These are phyloP conservation scores for Coccomyxa sp. DNA, from an alignment of 139 green algal genomes.

Conservation along the genomic window DNA sequence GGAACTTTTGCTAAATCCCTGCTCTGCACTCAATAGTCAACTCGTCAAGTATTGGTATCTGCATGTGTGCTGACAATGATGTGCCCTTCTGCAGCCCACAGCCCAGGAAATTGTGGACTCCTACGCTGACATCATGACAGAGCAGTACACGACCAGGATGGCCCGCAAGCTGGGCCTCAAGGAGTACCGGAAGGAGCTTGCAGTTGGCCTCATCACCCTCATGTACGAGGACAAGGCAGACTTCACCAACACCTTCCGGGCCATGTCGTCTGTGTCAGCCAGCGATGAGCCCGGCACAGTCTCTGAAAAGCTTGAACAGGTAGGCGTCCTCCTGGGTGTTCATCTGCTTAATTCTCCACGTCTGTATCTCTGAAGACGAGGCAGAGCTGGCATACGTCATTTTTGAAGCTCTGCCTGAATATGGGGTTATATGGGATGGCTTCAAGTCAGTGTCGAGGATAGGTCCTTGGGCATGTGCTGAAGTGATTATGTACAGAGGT, in stretches of 20 bases:
- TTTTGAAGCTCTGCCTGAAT: too few relatives aligned
- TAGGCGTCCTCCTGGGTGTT: too few relatives aligned
- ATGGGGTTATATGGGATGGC: too few relatives aligned
- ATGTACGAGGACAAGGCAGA: conserved; percentile 64
- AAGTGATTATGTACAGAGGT: too few relatives aligned
- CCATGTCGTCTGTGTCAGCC: conserved; percentile 33
- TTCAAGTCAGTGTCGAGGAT: not conserved
- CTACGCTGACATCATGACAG: conserved; percentile 46
- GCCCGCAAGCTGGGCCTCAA: conserved; percentile 68
- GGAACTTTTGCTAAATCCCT: too few relatives aligned
- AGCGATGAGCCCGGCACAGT: conserved; percentile 8
- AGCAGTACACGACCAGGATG: conserved; percentile 53
- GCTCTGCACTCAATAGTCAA: not conserved
- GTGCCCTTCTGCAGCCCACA: conserved; percentile 12
- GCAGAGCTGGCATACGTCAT: too few relatives aligned
- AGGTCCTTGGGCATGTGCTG: not conserved
- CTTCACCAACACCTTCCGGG: conserved; percentile 79
- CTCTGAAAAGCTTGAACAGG: conserved; percentile 12
- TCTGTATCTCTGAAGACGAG: too few relatives aligned
- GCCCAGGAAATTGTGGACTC: conserved; percentile 44
- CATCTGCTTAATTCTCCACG: too few relatives aligned
- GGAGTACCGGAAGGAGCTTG: conserved; percentile 52
- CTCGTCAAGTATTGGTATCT: not conserved
- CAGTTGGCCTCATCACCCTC: conserved; percentile 42
- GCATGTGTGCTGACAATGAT: not conserved